Conservation (phyloP, 2,329 filamentous ascomycete genomes). For the Ilyonectria destructans region DNA sequence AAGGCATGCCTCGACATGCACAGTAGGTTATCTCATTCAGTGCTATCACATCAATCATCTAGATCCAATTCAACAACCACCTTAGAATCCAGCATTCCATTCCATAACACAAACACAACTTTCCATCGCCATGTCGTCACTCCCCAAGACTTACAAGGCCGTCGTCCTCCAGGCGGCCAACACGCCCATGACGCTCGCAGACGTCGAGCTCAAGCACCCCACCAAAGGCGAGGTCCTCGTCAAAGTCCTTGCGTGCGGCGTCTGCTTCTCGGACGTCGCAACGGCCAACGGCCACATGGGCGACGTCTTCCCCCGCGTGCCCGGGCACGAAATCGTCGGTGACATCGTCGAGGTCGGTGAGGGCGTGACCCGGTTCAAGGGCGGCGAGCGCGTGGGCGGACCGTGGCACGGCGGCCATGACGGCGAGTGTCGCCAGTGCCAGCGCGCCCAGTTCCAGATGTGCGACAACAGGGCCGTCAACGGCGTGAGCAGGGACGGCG, state of each 20-base stretch:
- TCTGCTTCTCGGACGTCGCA: conserved; percentile 77
- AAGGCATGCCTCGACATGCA: neutral
- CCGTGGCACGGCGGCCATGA: conserved; percentile 70
- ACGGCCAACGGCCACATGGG: conserved; percentile 67
- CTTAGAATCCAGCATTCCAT: neutral
- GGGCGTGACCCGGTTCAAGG: conserved; percentile 70
- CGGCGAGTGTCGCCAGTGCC: conserved; percentile 74
- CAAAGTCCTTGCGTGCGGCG: conserved; percentile 80
- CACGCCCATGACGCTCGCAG: conserved; percentile 70
- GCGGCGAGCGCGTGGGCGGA: conserved; percentile 77
- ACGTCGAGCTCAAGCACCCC: conserved; percentile 72
- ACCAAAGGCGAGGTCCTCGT: conserved; percentile 74
- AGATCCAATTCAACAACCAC: neutral
- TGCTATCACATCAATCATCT: neutral
- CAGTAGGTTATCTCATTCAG: neutral
- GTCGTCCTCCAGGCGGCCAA: conserved; percentile 71
- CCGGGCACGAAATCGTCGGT: conserved; percentile 82
- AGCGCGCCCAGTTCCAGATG: conserved; percentile 77
- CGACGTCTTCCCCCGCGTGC: conserved; percentile 72
- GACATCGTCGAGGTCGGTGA: conserved; percentile 75
- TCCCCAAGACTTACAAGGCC: conserved; percentile 79
- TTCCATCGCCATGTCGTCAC: conserved; percentile 51
- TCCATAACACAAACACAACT: neutral
- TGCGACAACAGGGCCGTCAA: conserved; percentile 77
- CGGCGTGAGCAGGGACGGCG: conserved; percentile 77